Evolutionary conservation across 139 green algal species (phyloP), one percentile per base, ranked within the genome.

Genomic region (Trebouxia sp.): DNA sequence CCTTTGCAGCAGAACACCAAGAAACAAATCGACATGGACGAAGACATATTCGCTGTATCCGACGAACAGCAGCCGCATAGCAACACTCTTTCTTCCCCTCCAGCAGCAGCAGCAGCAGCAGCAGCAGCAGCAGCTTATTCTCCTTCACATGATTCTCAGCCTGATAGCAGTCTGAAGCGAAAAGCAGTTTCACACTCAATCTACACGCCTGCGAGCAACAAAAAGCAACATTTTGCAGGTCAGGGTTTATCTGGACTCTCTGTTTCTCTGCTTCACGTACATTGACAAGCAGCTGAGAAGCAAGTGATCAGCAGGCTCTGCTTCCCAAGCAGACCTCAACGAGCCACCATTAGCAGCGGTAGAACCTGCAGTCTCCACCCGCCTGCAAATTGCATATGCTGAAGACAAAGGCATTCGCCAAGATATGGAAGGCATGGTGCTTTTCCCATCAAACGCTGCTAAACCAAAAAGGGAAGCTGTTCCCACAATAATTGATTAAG

Each of bases 341-440:
- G n/a, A n/a, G n/a, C n/a, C n/a, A n/a, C n/a, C n/a, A n/a, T n/a
- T n/a, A n/a, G n/a, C n/a, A n/a, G n/a, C n/a, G n/a, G n/a, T n/a
- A n/a, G n/a, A n/a, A n/a, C n/a, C n/a, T n/a, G n/a, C n/a, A n/a
- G n/a, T n/a, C n/a, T n/a, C n/a, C n/a, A n/a, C n/a, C n/a, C n/a
- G n/a, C n/a, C 17, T 48, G 32, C 22, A 62, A 26, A 15, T 45
- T 62, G 74, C 74, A 47, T 28, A 45, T 58, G 69, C 62, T 38
- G 78, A 86, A 62, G 83, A 86, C 70, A 86, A 81, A 43, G 83
- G 83, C n/a, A 43, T 12, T 30, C 47, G 83, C 26, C 17, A 55
- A 12, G 66, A 58, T 1, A 86, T 86, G 83, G 82, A 86, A 65
- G 82, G 77, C 80, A 39, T n/a, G 41, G 17, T 0, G 30, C 0